Evolutionary conservation across 306 rosid genomes (phyloP).

Genomic region (Urtica urens): DNA sequence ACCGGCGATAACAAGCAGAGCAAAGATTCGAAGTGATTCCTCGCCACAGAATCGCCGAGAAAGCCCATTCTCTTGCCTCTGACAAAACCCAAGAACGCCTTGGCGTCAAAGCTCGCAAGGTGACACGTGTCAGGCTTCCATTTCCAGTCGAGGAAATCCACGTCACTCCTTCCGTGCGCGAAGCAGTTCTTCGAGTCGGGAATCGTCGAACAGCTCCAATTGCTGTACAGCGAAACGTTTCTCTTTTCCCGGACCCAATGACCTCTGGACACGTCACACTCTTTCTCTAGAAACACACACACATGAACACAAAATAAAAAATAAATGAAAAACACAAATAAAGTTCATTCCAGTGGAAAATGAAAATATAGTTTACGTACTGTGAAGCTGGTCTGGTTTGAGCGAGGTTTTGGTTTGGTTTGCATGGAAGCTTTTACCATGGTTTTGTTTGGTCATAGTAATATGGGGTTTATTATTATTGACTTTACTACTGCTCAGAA

Average conservation of each 20-base stretch:
- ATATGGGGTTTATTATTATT: too few relatives aligned
- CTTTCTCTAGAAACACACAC: slow-evolving; percentile 18
- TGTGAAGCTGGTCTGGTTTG: slow-evolving; percentile 17
- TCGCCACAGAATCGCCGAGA: slow-evolving; percentile 78
- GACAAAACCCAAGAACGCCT: slow-evolving; percentile 35
- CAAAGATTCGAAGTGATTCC: slow-evolving; percentile 84
- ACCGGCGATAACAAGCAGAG: slow-evolving; percentile 80
- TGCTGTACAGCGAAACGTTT: slow-evolving; percentile 41
- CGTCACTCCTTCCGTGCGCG: slow-evolving; percentile 55
- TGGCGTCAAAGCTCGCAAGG: slow-evolving; percentile 48
- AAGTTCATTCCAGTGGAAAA: neutral
- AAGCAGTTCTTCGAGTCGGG: slow-evolving; percentile 80
- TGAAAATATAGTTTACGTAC: neutral
- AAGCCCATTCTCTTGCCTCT: slow-evolving; percentile 71
- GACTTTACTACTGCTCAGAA: too few relatives aligned
- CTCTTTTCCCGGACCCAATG: slow-evolving; percentile 39
- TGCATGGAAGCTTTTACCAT: slow-evolving; percentile 7
- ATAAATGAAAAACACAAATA: neutral
- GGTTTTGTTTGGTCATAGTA: too few relatives aligned
- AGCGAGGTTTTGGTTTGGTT: slow-evolving; percentile 10
- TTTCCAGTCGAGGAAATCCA: slow-evolving; percentile 72
- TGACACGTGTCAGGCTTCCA: slow-evolving; percentile 76
- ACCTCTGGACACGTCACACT: slow-evolving; percentile 61
- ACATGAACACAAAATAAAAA: neutral
- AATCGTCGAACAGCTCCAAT: slow-evolving; percentile 58